Conservation (phyloP, 352 stramenopile genomes). For the Thraustotheca clavata region DNA sequence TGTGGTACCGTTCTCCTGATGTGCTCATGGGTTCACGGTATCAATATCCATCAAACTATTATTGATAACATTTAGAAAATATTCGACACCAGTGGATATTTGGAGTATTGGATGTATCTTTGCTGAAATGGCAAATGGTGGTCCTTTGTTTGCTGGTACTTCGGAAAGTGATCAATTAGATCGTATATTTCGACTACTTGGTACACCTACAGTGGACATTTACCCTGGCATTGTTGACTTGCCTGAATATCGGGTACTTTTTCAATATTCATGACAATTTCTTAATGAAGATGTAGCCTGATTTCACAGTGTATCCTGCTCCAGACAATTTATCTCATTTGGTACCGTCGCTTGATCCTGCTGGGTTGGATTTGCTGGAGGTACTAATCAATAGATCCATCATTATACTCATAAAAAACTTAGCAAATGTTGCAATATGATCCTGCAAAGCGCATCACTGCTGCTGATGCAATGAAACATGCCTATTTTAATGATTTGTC, state of each 20-base stretch:
- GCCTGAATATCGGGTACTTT: constrained; percentile 90
- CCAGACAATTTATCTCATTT: constrained; percentile 83
- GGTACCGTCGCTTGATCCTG: constrained; percentile 85
- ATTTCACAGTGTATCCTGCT: constrained; percentile 88
- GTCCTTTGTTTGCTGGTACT: constrained; percentile 94
- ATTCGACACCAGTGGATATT: constrained; percentile 98
- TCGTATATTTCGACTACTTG: constrained; percentile 96
- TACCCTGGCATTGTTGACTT: constrained; percentile 96
- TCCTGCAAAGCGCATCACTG: constrained; percentile 88
- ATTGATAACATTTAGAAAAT: constrained; percentile 66
- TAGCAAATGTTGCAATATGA: constrained; percentile 83
- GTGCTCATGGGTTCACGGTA: constrained; percentile 94
- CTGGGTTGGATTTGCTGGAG: constrained; percentile 89
- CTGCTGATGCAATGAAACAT: constrained; percentile 93
- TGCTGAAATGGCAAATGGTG: constrained; percentile 91
- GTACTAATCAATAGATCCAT: constrained; percentile 71
- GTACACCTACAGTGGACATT: constrained; percentile 89
- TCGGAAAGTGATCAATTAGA: constrained; percentile 96
- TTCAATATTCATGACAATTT: neutral
- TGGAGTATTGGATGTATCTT: constrained; percentile 99
- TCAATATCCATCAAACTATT: neutral
- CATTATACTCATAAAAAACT: constrained; percentile 35
- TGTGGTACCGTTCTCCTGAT: constrained; percentile 98
- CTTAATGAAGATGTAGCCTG: constrained; percentile 34
- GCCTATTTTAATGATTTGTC: constrained; percentile 91